A percentile compares a stretch with the other conserved stretches of the same genome.
Evolutionary conservation across 192 early-diverging fungal species (phyloP).

Genomic region (Funneliformis mosseae): DNA sequence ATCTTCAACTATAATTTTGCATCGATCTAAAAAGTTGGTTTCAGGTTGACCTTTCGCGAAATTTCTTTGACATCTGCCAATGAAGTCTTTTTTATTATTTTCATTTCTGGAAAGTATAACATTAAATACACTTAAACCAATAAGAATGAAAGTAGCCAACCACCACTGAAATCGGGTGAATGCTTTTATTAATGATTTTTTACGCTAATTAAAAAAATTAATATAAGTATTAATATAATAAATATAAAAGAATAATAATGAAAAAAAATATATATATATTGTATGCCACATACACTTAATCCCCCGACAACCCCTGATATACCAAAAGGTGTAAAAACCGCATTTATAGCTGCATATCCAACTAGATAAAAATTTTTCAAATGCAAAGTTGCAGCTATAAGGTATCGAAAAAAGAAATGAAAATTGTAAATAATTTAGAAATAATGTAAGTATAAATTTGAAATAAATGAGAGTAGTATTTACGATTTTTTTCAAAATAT

Average conservation of each 20-base stretch:
- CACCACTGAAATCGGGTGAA: not conserved
- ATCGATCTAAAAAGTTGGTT: not conserved
- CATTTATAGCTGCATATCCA: not conserved
- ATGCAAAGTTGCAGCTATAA: not conserved
- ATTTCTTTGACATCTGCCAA: not conserved
- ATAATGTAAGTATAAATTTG: too few relatives aligned
- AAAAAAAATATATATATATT: not conserved
- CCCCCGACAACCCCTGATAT: not conserved
- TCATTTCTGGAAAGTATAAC: not conserved
- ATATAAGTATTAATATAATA: not conserved
- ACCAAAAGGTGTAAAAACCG: not conserved
- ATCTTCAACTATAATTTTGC: not conserved
- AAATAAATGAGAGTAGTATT: not conserved
- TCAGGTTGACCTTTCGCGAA: not conserved
- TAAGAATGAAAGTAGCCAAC: not conserved
- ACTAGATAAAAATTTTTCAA: not conserved
- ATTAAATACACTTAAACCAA: not conserved
- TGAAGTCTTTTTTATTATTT: not conserved
- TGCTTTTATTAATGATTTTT: not conserved
- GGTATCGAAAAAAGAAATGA: not conserved
- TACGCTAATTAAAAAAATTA: not conserved
- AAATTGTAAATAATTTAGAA: too few relatives aligned
- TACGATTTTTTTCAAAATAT: not conserved
- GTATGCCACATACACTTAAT: not conserved
- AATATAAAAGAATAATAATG: not conserved